Evolutionary conservation across 1,284 basidiomycete species (phyloP), one percentile per base, ranked within the genome.

Genomic region (Cystobasidium pallidum): DNA sequence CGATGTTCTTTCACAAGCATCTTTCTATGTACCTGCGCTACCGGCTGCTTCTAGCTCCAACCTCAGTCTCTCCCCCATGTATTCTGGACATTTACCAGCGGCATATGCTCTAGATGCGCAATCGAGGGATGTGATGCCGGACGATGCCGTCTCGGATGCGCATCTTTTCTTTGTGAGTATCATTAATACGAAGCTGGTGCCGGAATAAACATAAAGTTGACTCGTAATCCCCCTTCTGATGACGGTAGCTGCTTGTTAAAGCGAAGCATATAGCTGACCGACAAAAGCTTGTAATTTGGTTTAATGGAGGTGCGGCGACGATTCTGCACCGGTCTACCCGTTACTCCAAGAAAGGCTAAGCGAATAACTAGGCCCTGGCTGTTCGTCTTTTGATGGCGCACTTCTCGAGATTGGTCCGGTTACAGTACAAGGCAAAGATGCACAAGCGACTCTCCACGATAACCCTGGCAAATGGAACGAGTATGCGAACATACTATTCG

Each of bases 381-480:
- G 95, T 81, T 97, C 93, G 0, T 94, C 91, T 2, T 97, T 99
- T 79, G 95, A 99, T 78, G 95, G 95, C 6, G 85, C 94, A 34
- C 90, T 99, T 88, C 96, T 99, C 93, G 96, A 99, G 79, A 85
- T 95, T n/a, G 95, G 95, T 0, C 94, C 95, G 2, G 95, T 94
- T 67, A 58, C 75, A 39, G 70, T 74, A 26, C 62, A 61, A 10
- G 70, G 78, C 34, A 75, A 72, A 1, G 88, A 88, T 7, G 83
- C 89, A n/a, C 90, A 89, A 30, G 85, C 96, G 71, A 86, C 87
- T 75, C 86, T 88, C 63, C 84, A 87, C 7, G 89, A 94, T 39
- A 59, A 65, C 32, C 64, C 67, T 11, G 93, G 93, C 28, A 92
- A 94, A 7, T 99, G 96, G 95, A 94, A 99, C 80, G 95, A 99